Base-by-base conservation (phyloP, 2,329 filamentous ascomycete species). In the Claviceps sp. region DNA sequence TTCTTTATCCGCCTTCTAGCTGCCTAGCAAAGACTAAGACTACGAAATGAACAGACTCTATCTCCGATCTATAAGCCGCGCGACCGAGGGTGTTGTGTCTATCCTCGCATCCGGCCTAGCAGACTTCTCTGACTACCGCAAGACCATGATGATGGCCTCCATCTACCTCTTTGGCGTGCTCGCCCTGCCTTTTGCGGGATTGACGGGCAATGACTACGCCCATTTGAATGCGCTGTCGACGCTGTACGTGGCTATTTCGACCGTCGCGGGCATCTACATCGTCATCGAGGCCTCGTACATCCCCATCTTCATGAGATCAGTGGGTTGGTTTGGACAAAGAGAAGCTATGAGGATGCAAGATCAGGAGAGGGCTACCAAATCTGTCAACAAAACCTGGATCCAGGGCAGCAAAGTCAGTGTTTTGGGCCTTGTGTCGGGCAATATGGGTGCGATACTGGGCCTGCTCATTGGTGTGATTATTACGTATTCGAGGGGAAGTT, bases 231-330 rank as follows among this genome's bases (percentile, higher is more conserved):
- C 55, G 6, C 46, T 58, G 10, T 55, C 56, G 3, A 42, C 52
- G 0, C 47, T 58, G 1, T 58, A 55, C 44, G 53, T 58, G 22
- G 13, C 56, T 14, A 37, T 58, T 39, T 52, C 51, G 7, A 54
- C 52, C n/a, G 54, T 58, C n/a, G 53, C 53, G 7, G 52, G 56
- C 43, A 49, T 56, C 14, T 58, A 58, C 50, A 54, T 52, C 22
- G 50, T 58, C 22, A 56, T 57, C 13, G 56, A 58, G 45, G 55
- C 54, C 2, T 58, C 56, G 10, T 58, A 58, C 26, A 54, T 58
- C 16, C 56, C 56, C 44, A 58, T 57, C 6, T 58, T 58, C 34
- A 58, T 58, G 56, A 54, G 56, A 26, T 58, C 56, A 7, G 54
- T 53, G 4, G 55, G 56, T 24, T 58, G 52, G 54, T 44, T 51